Percentiles rank a stretch among this genome's conserved stretches.
phyloP scores from a whole-genome alignment of 2,329 filamentous ascomycete species.

The Nigrospora osmanthi region DNA sequence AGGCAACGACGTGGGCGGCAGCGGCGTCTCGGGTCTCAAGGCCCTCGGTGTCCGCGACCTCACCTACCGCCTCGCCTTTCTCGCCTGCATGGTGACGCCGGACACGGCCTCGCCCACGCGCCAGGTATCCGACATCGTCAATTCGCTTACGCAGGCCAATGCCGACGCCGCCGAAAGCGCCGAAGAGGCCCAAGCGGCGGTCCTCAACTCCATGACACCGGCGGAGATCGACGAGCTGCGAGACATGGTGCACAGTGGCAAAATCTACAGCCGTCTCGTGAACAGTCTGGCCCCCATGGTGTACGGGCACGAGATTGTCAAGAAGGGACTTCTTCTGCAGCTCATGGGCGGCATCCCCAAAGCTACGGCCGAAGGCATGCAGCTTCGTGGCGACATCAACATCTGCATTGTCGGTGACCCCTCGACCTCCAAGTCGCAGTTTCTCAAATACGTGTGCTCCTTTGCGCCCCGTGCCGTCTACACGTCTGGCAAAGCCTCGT shows the following conservation, averaged over 20 bases:
- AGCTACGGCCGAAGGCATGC: constrained; percentile 86
- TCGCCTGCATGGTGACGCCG: constrained; percentile 91
- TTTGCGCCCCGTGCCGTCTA: constrained; percentile 96
- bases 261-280: constrained; percentile 88
- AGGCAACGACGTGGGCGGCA: constrained; percentile 73
- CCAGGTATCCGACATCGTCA: constrained; percentile 77
- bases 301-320: constrained; percentile 94
- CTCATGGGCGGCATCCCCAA: constrained; percentile 95
- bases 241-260: constrained; percentile 88
- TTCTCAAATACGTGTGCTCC: constrained; percentile 95
- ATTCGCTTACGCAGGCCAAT: constrained; percentile 68
- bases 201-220: constrained; percentile 76
- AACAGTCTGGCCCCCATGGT: constrained; percentile 95
- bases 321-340: constrained; percentile 91
- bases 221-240: constrained; percentile 88
- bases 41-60: constrained; percentile 89
- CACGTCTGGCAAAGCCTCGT: constrained; percentile 95
- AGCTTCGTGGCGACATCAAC: constrained; percentile 93
- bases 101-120: constrained; percentile 73
- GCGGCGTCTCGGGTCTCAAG: constrained; percentile 81
- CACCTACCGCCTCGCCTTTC: constrained; percentile 92
- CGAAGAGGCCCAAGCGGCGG: constrained; percentile 81
- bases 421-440: constrained; percentile 95
- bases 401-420: constrained; percentile 98
- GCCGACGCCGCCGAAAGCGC: constrained; percentile 63